Evolutionary conservation across 257 asterid species (phyloP).

Genomic region (Eucommia ulmoides): DNA sequence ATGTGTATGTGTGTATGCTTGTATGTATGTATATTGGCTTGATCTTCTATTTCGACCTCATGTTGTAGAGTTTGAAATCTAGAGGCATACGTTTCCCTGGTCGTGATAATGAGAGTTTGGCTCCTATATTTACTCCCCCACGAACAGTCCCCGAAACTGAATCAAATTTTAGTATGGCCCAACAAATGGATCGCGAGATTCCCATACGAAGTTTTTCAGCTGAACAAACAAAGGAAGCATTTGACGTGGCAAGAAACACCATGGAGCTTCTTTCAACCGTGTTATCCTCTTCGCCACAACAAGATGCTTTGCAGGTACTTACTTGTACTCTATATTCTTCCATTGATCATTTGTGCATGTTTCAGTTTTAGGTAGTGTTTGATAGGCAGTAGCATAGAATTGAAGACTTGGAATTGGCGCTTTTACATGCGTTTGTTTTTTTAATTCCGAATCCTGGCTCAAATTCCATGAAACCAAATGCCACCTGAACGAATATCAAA

Average conservation of each 20-base stretch:
- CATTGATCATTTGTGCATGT: no score
- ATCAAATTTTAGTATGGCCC: slow-evolving; percentile 33
- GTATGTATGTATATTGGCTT: background rate
- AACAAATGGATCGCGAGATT: slow-evolving; percentile 44
- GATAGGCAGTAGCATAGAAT: no score
- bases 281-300: no score
- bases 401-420: no score
- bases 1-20: background rate
- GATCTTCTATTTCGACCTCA: slow-evolving; percentile 1
- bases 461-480: no score
- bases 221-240: slow-evolving; percentile 88
- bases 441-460: no score
- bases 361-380: no score
- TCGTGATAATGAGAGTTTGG: slow-evolving; percentile 88
- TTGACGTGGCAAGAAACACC: slow-evolving; percentile 94
- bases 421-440: no score
- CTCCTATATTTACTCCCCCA: slow-evolving; percentile 91
- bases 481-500: no score
- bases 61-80: slow-evolving; percentile 63
- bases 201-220: slow-evolving; percentile 57
- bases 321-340: no score
- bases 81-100: slow-evolving; percentile 97
- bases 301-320: no score
- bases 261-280: slow-evolving; percentile 88
- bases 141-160: slow-evolving; percentile 58